Evolutionary conservation across 2,329 filamentous ascomycete genomes (phyloP).

Genomic region (Verticillium longisporum): DNA sequence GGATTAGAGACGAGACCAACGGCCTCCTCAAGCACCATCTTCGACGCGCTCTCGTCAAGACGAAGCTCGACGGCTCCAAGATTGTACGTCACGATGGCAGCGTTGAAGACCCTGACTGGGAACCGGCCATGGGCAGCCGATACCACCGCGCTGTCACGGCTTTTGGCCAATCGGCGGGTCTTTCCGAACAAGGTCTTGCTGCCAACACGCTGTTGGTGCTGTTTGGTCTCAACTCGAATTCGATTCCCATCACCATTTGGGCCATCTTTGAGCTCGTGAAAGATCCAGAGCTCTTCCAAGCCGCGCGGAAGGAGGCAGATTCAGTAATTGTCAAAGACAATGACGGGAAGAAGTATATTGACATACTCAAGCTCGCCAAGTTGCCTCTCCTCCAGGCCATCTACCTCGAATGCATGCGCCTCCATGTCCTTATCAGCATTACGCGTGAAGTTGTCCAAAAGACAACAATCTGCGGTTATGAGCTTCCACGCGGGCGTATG

Average conservation of each 20-base stretch:
- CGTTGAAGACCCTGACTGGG: constrained; percentile 15
- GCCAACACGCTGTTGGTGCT: constrained; percentile 7
- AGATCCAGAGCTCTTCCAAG: constrained; percentile 13
- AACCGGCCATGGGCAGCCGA: constrained; percentile 18
- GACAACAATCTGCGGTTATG: constrained; percentile 10
- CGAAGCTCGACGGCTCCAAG: neutral
- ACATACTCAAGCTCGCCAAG: constrained; percentile 12
- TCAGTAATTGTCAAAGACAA: constrained; percentile 7
- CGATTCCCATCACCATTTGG: constrained; percentile 20
- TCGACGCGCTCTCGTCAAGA: constrained; percentile 7
- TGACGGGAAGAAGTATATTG: constrained; percentile 9
- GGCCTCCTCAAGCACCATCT: constrained; percentile 8
- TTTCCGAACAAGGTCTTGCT: constrained; percentile 7
- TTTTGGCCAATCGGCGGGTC: constrained; percentile 13
- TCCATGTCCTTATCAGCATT: constrained; percentile 17
- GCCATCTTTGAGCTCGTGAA: constrained; percentile 18
- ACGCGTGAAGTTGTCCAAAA: constrained; percentile 14
- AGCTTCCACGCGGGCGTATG: constrained; percentile 12
- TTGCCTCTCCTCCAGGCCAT: constrained; percentile 19
- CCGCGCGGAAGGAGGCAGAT: constrained; percentile 14
- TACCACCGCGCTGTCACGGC: constrained; percentile 12
- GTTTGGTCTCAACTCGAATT: constrained; percentile 17
- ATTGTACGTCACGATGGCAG: constrained; percentile 11
- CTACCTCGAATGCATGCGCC: constrained; percentile 17
- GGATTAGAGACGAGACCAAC: constrained; percentile 11